Evolutionary conservation across 1,139 yeast genomes (phyloP).

Genomic region (Pichia sp.): DNA sequence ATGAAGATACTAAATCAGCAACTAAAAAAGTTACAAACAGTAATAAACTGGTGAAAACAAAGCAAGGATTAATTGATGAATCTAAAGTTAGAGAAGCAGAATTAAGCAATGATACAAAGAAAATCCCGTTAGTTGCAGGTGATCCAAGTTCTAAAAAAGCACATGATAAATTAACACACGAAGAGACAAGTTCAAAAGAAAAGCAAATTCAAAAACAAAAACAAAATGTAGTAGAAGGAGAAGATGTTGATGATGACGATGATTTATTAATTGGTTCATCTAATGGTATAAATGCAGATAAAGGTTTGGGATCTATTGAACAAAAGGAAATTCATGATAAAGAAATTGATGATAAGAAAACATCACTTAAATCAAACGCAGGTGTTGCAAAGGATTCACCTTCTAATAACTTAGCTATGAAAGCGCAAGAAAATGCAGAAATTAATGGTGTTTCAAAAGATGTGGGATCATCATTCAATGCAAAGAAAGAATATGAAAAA

Average conservation of each 20-base stretch:
- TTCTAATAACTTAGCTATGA: neutral
- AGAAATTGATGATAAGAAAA: constrained; percentile 1
- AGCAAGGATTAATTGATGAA: constrained; percentile 29
- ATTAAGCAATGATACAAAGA: constrained; percentile 11
- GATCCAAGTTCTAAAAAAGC: constrained; percentile 15
- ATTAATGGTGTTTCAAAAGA: constrained; percentile 6
- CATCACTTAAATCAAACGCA: neutral
- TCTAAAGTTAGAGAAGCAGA: constrained; percentile 29
- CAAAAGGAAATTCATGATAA: constrained; percentile 3
- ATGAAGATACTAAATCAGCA: constrained; percentile 5
- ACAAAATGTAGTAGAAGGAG: neutral
- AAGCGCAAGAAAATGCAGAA: constrained; percentile 12
- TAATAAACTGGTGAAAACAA: constrained; percentile 23
- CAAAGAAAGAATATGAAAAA: constrained; percentile 6
- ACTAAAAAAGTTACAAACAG: constrained; percentile 19
- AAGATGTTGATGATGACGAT: neutral
- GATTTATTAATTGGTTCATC: neutral
- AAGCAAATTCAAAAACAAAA: neutral
- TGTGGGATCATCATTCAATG: constrained; percentile 12
- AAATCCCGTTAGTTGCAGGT: constrained; percentile 19
- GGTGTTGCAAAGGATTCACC: neutral
- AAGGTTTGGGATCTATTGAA: constrained; percentile 3
- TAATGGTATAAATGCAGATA: constrained; percentile 9
- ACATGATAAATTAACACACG: constrained; percentile 5
- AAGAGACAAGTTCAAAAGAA: neutral